Base-by-base conservation (phyloP, 1,284 basidiomycete species). In the Apiotrichum mycotoxinovorans region DNA sequence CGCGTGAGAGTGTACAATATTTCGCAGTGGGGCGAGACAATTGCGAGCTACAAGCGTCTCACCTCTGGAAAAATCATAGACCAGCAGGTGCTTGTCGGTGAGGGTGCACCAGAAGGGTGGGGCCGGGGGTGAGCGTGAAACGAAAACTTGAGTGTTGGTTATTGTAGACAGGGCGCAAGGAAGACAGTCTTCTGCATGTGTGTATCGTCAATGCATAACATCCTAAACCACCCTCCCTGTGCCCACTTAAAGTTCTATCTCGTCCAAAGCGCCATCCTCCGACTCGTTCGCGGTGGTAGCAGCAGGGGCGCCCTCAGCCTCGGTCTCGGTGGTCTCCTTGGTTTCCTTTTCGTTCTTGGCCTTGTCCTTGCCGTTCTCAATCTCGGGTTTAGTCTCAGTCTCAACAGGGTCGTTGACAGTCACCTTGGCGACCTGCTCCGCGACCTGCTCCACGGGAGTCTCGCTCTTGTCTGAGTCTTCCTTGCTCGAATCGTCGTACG, bases 11-110 rank as follows among this genome's bases (percentile, higher is more conserved):
- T 95, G 45, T 95, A 86, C 74, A 84, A 89, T 26, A 81, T 95
- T 51, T 87, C 86, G 4, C 84, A 93, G 57, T 97, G 84, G 70
- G 94, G 93, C 25, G 91, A 95, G 80, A 89, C 83, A 4, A 89
- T 97, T 67, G 79, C 82, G 68, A 95, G 92, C 22, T 93, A 88
- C 77, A 95, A 96, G 76, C 83, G 87, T n/a, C 85, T 86, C 8
- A 88, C 91, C 69, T 80, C 84, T 50, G 85, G 86, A 42, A 83
- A 84, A 55, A 80, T 88, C 23, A 63, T 90, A 34, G 87, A 93
- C 68, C 77, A 82, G 45, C 70, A 76, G 57, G 61, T 70, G 18
- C 62, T 78, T 25, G 73, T 75, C 0, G 72, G 73, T 1, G 57
- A 60, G 4, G 70, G 67, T 2, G 69, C 73, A 0, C 41, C 68